Evolutionary conservation across 2,329 filamentous ascomycete genomes (phyloP).

Genomic region (Colletotrichum musae): DNA sequence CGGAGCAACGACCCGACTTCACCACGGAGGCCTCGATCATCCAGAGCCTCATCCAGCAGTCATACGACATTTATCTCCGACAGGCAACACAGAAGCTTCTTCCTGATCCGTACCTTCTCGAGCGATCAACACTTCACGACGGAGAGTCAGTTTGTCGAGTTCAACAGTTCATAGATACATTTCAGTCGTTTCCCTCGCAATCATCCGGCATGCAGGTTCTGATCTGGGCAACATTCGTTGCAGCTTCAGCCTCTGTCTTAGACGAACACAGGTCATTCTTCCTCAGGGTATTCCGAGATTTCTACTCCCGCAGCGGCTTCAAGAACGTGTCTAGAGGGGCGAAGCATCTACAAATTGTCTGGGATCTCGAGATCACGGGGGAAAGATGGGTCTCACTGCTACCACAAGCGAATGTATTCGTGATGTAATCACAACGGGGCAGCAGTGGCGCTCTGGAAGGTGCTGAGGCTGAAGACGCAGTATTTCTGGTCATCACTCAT

Average conservation of each 20-base stretch:
- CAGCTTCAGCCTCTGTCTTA: conserved; percentile 45
- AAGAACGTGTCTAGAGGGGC: conserved; percentile 45
- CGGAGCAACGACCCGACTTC: conserved; percentile 11
- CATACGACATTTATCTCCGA: conserved; percentile 25
- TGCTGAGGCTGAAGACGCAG: no score
- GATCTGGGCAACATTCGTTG: conserved; percentile 48
- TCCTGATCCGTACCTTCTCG: background rate
- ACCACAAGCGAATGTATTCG: conserved; percentile 44
- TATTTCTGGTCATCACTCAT: background rate
- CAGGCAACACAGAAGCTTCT: background rate
- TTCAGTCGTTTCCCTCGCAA: conserved; percentile 42
- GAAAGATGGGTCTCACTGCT: conserved; percentile 47
- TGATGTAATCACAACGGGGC: conserved; percentile 45
- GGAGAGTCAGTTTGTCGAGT: conserved; percentile 42
- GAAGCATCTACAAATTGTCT: conserved; percentile 44
- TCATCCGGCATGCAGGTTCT: conserved; percentile 46
- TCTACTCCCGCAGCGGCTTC: conserved; percentile 45
- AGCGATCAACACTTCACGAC: background rate
- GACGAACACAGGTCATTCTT: conserved; percentile 47
- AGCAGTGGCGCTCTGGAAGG: background rate
- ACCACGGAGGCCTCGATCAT: conserved; percentile 13
- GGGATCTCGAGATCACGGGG: conserved; percentile 39
- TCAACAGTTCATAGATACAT: conserved; percentile 45
- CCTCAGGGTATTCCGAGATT: conserved; percentile 36
- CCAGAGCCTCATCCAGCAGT: conserved; percentile 39